Conservation (phyloP, 1,284 basidiomycete genomes). For the Athelia sp. region DNA sequence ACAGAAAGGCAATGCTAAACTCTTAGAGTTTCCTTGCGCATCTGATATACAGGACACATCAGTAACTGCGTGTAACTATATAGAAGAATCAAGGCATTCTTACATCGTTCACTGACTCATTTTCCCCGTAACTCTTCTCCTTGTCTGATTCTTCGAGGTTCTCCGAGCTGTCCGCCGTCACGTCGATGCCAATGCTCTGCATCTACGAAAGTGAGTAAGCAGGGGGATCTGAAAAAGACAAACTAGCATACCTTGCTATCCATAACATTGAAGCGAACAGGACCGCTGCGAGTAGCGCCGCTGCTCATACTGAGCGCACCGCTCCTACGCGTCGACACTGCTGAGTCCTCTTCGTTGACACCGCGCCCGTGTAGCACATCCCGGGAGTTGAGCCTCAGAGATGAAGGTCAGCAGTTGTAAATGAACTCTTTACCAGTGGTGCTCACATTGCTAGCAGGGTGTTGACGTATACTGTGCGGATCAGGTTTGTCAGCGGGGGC, state of each 20-base stretch:
- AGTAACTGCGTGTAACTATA: too few species aligned
- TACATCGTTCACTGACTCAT: too few species aligned
- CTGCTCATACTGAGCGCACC: neutral
- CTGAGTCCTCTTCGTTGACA: constrained; percentile 27
- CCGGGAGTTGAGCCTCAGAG: constrained; percentile 29
- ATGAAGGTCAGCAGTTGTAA: neutral
- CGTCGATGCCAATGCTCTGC: too few species aligned
- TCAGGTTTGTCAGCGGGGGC: neutral
- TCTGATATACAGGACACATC: too few species aligned
- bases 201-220: neutral
- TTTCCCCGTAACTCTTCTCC: too few species aligned
- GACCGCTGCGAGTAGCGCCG: constrained; percentile 3
- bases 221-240: too few species aligned
- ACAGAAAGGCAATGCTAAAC: too few species aligned
- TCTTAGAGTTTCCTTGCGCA: too few species aligned
- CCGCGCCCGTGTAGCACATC: constrained; percentile 24
- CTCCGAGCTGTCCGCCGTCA: too few species aligned
- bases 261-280: constrained; percentile 13
- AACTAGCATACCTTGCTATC: too few species aligned
- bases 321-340: neutral
- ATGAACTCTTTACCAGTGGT: neutral
- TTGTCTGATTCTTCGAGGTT: too few species aligned
- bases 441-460: constrained; percentile 23
- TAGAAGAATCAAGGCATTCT: too few species aligned
- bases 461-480: constrained; percentile 24